Conservation (phyloP, 352 stramenopile genomes). For the Blastocystis sp. region DNA sequence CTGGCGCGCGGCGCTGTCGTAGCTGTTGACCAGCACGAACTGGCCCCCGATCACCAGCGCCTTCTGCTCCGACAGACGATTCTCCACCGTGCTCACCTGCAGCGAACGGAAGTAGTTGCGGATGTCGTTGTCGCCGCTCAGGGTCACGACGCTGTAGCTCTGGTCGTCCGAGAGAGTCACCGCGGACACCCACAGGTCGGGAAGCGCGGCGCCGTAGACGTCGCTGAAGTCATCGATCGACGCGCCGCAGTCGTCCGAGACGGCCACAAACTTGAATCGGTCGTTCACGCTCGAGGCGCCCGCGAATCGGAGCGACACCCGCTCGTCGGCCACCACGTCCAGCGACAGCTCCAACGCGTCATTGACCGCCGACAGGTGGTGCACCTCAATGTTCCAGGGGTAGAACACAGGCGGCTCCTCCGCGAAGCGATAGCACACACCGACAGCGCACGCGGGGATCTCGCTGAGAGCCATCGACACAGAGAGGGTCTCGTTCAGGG, state of each 20-base stretch:
- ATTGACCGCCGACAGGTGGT: not conserved
- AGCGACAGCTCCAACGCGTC: not conserved
- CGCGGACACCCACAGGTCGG: not conserved
- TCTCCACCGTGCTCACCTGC: constrained; percentile 25
- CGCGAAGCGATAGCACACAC: constrained; percentile 46
- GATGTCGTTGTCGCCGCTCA: not conserved
- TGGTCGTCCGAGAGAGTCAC: not conserved
- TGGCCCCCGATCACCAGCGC: constrained; percentile 12
- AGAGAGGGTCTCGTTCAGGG: not conserved
- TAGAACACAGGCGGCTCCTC: constrained; percentile 33
- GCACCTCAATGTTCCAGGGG: not conserved
- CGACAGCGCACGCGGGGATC: constrained; percentile 30
- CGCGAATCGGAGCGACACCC: not conserved
- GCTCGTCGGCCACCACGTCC: not conserved
- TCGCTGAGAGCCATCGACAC: not conserved
- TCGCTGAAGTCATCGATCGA: constrained; percentile 20
- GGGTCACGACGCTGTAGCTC: not conserved
- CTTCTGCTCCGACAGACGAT: not conserved
- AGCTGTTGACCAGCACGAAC: not conserved
- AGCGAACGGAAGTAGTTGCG: not conserved
- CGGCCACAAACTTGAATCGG: constrained; percentile 2
- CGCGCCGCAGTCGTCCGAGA: not conserved
- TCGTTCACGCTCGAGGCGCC: constrained; percentile 32
- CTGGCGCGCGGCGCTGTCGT: not conserved
- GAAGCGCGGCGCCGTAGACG: not conserved